Evolutionary conservation across 805 yeast species (phyloP), one percentile per base, ranked within the genome.

Genomic region (Ogataea trehaloabstinens): DNA sequence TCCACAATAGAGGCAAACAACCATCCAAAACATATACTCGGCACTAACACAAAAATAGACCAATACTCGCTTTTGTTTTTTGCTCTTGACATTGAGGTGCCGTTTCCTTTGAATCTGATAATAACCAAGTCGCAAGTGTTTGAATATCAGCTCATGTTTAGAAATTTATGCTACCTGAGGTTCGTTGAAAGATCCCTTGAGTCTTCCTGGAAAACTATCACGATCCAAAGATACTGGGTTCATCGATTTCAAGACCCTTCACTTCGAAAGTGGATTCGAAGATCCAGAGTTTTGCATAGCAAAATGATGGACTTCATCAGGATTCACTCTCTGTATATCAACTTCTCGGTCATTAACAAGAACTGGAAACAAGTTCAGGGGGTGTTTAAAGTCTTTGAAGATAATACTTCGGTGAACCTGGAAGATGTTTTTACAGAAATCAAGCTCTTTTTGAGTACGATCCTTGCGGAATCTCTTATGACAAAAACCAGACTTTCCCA

Each of bases 71-170:
- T 82, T 2, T 67, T 79, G 33, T 72, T 73, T 35, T 57, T 83
- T 8, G 76, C 74, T 41, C 60, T 83, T 31, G 78, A 80, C 29
- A 43, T 82, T 6, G 61, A 71, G n/a, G 60, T 90, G 17, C 96
- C 97, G 3, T 93, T 87, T 56, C 99, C 99, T 0, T 62, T 88
- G 34, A 88, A 88, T 52, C 67, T 91, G 19, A 69, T 93, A 1
- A 64, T 88, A 1, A 78, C 85, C 13, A 75, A 80, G 38, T 82
- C 88, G 12, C 78, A 82, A 19, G 66, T 87, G 13, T 72, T 80
- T 34, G 87, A 93, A 46, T 88, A 83, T 55, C 96, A 91, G 57
- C 66, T 87, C 24, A 64, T 89, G 33, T 87, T 85, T 51, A 75
- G 96, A 46, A 80, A 85, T 46, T 66, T 85, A 27, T 60, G 82